Evolutionary conservation across 805 yeast genomes (phyloP).

Genomic region (Pichia nakasei): DNA sequence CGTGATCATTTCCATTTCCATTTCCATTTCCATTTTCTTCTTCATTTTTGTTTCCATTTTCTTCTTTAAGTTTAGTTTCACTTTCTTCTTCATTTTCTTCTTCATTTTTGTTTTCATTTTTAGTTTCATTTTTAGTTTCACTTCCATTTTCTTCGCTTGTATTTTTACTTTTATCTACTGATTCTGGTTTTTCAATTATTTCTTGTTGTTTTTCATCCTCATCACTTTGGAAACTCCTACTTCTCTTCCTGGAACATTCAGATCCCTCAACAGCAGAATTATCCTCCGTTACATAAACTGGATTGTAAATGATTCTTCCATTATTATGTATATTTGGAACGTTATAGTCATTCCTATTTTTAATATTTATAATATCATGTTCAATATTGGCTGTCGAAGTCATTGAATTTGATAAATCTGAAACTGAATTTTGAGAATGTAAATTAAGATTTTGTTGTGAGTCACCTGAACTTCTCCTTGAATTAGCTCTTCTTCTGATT

Average conservation of each 20-base stretch:
- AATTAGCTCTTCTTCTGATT: slow-evolving; percentile 35
- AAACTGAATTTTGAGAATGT: not conserved
- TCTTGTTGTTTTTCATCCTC: not conserved
- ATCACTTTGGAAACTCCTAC: not conserved
- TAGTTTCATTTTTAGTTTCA: not conserved
- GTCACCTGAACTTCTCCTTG: slow-evolving; percentile 6
- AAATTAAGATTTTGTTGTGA: too few relatives aligned
- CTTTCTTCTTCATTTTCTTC: not conserved
- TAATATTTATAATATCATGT: not conserved
- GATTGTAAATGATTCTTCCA: not conserved
- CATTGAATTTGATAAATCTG: not conserved
- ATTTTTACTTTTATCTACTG: not conserved
- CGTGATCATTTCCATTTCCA: too few relatives aligned
- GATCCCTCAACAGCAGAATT: too few relatives aligned
- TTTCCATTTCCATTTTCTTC: not conserved
- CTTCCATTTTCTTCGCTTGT: not conserved
- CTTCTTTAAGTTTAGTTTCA: not conserved
- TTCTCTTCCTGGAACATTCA: not conserved
- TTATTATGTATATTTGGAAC: not conserved
- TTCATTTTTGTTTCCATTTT: not conserved
- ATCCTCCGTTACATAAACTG: not conserved
- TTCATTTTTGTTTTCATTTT: not conserved
- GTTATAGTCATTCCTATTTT: not conserved
- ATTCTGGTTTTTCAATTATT: too few relatives aligned
- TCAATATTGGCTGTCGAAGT: not conserved